Evolutionary conservation across 2,329 filamentous ascomycete species (phyloP).

Genomic region (Aureobasidium sp.): DNA sequence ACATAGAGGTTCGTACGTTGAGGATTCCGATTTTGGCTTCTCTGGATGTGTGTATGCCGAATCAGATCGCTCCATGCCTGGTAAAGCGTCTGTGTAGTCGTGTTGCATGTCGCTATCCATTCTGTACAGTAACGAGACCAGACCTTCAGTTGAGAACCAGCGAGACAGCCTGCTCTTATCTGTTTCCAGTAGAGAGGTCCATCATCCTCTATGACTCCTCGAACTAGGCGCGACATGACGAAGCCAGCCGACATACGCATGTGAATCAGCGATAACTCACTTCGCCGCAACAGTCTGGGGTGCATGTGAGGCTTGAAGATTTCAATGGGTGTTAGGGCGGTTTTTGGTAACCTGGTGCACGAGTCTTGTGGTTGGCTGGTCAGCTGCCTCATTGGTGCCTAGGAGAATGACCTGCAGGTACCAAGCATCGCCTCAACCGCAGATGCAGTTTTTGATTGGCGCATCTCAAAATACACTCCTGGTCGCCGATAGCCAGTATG

Average conservation of each 20-base stretch:
- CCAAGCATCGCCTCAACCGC: conserved; percentile 3
- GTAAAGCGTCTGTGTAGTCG: neutral
- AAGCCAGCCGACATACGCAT: conserved; percentile 8
- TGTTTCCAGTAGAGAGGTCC: neutral
- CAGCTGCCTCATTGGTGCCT: conserved; percentile 14
- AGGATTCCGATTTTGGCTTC: conserved; percentile 6
- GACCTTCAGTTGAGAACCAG: neutral
- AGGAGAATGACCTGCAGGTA: conserved; percentile 10
- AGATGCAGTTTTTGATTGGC: neutral
- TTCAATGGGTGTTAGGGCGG: neutral
- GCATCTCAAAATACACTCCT: neutral
- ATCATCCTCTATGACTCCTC: neutral
- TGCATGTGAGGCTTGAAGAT: conserved; percentile 10
- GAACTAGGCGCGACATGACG: conserved; percentile 2
- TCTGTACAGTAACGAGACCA: neutral
- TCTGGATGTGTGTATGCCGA: neutral
- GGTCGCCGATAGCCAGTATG: neutral
- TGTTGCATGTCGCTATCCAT: neutral
- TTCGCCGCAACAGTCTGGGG: neutral
- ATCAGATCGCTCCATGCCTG: conserved; percentile 9
- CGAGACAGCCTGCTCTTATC: neutral
- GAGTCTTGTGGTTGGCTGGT: conserved; percentile 11
- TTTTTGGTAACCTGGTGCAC: conserved; percentile 11
- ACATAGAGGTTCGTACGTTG: neutral
- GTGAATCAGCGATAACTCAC: neutral